phyloP scores from a whole-genome alignment of 106 monocot genomes.

The Alisma plantagoaquatica region DNA sequence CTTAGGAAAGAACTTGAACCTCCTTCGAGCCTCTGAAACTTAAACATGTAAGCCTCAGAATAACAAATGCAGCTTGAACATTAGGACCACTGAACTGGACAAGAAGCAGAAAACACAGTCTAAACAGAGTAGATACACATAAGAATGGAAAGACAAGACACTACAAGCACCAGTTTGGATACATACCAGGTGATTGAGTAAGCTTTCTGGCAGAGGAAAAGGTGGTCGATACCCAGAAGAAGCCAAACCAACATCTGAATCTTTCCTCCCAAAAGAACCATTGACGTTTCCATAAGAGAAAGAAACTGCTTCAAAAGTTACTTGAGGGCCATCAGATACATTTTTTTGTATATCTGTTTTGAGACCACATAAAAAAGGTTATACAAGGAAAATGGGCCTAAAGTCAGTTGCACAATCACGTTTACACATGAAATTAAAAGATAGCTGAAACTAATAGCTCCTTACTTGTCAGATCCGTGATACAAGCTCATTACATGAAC shows the following conservation, averaged over 20 bases:
- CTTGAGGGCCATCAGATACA: too few relatives aligned
- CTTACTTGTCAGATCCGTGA: slow-evolving; percentile 47
- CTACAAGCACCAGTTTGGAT: not conserved
- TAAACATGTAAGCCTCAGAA: slow-evolving; percentile 78
- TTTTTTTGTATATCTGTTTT: too few relatives aligned
- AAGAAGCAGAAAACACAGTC: too few relatives aligned
- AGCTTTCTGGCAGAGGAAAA: slow-evolving; percentile 60
- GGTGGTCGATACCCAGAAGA: slow-evolving; percentile 51
- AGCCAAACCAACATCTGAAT: slow-evolving; percentile 22
- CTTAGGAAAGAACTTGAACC: slow-evolving; percentile 85
- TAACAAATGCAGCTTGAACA: slow-evolving; percentile 46
- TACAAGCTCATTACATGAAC: slow-evolving; percentile 48
- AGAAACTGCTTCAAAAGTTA: slow-evolving; percentile 56
- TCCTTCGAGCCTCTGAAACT: slow-evolving; percentile 95
- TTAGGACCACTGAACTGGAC: too few relatives aligned
- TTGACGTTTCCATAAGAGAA: slow-evolving; percentile 51
- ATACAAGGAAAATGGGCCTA: too few relatives aligned
- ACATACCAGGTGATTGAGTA: slow-evolving; percentile 74
- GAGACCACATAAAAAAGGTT: too few relatives aligned
- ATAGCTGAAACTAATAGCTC: too few relatives aligned
- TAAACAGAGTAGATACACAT: too few relatives aligned
- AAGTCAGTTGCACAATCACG: too few relatives aligned
- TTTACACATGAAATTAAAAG: too few relatives aligned
- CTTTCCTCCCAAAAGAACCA: slow-evolving; percentile 6
- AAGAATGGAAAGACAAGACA: slow-evolving; percentile 6